Conservation (phyloP, 1,284 basidiomycete species). For the Ustilago nuda region DNA sequence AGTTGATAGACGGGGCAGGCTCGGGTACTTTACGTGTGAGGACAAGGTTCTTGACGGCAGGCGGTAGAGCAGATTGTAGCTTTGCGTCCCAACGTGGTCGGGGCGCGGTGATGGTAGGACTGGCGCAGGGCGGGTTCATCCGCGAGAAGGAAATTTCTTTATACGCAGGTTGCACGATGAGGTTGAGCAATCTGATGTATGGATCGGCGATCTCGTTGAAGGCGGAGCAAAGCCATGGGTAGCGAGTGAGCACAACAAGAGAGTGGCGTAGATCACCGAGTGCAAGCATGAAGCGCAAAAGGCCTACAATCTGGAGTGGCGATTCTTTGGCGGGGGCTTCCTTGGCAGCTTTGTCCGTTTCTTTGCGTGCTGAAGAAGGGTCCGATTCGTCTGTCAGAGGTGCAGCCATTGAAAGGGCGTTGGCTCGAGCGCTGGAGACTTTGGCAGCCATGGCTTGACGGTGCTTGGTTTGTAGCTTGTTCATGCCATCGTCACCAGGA, state of each 20-base stretch:
- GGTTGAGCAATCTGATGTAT: slow-evolving; percentile 63
- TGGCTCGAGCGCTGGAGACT: slow-evolving; percentile 76
- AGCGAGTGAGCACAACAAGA: slow-evolving; percentile 81
- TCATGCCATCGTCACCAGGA: slow-evolving; percentile 57
- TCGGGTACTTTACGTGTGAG: slow-evolving; percentile 62
- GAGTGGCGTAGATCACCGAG: slow-evolving; percentile 85
- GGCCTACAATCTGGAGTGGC: slow-evolving; percentile 83
- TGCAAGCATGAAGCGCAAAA: slow-evolving; percentile 83
- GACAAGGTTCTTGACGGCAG: slow-evolving; percentile 26
- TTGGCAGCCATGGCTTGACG: slow-evolving; percentile 75
- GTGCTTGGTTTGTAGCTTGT: slow-evolving; percentile 77
- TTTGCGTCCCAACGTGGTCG: slow-evolving; percentile 66
- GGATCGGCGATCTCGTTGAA: slow-evolving; percentile 85
- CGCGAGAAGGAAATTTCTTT: slow-evolving; percentile 50
- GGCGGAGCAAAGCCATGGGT: slow-evolving; percentile 85
- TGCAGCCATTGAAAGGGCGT: slow-evolving; percentile 85
- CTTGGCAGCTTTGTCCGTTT: slow-evolving; percentile 70
- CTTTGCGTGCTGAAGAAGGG: slow-evolving; percentile 38
- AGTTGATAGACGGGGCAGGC: slow-evolving; percentile 44
- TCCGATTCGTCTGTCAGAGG: slow-evolving; percentile 76
- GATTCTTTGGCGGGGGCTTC: slow-evolving; percentile 71
- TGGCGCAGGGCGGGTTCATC: slow-evolving; percentile 75
- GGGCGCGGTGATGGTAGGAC: slow-evolving; percentile 69
- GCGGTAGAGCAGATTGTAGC: slow-evolving; percentile 22
- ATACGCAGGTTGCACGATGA: slow-evolving; percentile 63